These are phyloP conservation scores for Trametes elegans DNA, from an alignment of 768 basidiomycete species.

Conservation along the genomic window DNA sequence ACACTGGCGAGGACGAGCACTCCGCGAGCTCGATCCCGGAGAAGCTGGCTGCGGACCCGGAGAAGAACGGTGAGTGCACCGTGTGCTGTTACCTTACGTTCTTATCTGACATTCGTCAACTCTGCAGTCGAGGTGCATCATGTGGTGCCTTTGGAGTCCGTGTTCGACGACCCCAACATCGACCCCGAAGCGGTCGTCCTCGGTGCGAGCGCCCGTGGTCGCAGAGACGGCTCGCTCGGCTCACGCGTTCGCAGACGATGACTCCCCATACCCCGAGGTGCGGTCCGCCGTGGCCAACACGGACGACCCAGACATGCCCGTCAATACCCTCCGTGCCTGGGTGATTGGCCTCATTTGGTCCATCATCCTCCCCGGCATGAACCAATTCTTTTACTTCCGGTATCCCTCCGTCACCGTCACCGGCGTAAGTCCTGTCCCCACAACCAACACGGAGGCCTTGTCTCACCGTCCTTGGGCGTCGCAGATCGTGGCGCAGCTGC, in stretches of 20 bases:
- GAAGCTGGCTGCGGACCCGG: constrained; percentile 18
- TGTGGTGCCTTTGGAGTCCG: constrained; percentile 13
- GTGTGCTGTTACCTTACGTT: not conserved
- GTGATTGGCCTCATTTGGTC: constrained; percentile 45
- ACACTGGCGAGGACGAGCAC: constrained; percentile 8
- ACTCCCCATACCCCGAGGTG: constrained; percentile 55
- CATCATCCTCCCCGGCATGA: constrained; percentile 67
- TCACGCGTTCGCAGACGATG: constrained; percentile 33
- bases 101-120: not conserved
- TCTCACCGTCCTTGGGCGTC: not conserved
- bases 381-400: constrained; percentile 76
- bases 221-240: not conserved
- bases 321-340: constrained; percentile 38
- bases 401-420: constrained; percentile 47
- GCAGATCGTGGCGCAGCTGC: constrained; percentile 61
- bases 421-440: constrained; percentile 20
- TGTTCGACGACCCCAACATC: constrained; percentile 35
- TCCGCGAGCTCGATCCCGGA: constrained; percentile 19
- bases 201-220: constrained; percentile 6
- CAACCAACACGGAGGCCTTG: not conserved
- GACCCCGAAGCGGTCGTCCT: constrained; percentile 28
- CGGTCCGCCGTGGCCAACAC: constrained; percentile 49
- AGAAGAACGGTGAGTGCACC: constrained; percentile 19
- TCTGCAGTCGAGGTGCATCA: not conserved
- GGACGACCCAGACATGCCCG: constrained; percentile 43